Percentiles rank a stretch among this genome's conserved stretches.
These are phyloP conservation scores for Suillus plorans DNA, from an alignment of 768 basidiomycete species.

Conservation along the genomic window DNA sequence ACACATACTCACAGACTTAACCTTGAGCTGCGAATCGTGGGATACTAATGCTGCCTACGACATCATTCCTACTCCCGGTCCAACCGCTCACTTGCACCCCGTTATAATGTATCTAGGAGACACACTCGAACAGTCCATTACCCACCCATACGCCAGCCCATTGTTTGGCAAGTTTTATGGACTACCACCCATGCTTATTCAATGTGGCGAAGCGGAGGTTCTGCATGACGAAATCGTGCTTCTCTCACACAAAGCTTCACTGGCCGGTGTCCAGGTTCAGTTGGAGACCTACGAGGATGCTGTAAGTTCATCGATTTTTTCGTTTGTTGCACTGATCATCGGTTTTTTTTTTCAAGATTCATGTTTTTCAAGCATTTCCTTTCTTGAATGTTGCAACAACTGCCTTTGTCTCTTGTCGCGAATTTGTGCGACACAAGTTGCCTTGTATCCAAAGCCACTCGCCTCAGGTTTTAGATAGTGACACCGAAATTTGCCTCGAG, in stretches of 20 bases:
- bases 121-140: slow-evolving; percentile 75
- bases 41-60: slow-evolving; percentile 89
- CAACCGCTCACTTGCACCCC: slow-evolving; percentile 87
- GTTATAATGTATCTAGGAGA: slow-evolving; percentile 92
- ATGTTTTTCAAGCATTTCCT: slow-evolving; percentile 89
- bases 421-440: slow-evolving; percentile 64
- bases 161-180: slow-evolving; percentile 88
- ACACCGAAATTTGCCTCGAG: slow-evolving; percentile 61
- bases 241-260: slow-evolving; percentile 87
- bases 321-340: background rate
- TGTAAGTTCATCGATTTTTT: slow-evolving; percentile 42
- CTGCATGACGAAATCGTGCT: slow-evolving; percentile 92
- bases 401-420: slow-evolving; percentile 68
- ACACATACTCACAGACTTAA: slow-evolving; percentile 59
- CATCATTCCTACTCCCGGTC: slow-evolving; percentile 70
- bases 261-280: slow-evolving; percentile 81
- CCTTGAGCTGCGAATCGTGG: slow-evolving; percentile 99
- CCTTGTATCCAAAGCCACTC: slow-evolving; percentile 50
- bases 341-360: slow-evolving; percentile 53
- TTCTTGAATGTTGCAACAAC: slow-evolving; percentile 67
- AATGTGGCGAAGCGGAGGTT: slow-evolving; percentile 92
- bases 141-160: slow-evolving; percentile 95
- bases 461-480: slow-evolving; percentile 51
- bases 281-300: slow-evolving; percentile 92
- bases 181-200: slow-evolving; percentile 87